Evolutionary conservation across 768 basidiomycete genomes (phyloP), one percentile per base, ranked within the genome.

Genomic region (Coprinellus micaceus): DNA sequence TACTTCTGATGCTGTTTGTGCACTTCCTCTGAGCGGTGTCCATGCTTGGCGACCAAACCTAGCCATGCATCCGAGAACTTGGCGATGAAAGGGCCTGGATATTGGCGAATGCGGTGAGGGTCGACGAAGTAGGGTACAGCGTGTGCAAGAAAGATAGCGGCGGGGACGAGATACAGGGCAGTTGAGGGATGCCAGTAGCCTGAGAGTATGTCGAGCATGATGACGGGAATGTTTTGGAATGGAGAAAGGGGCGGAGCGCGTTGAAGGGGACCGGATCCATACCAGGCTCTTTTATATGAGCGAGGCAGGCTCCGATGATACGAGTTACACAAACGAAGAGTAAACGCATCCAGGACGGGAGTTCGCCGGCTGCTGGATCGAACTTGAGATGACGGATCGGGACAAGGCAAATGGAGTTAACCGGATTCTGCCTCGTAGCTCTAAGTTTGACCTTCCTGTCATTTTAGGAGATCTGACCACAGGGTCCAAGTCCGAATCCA

Each of bases 11-110:
- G 92, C 63, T 88, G 69, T 51, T 80, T 66, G 63, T 95, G 90
- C 3, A 95, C 83, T 12, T 77, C 69, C 62, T 91, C 85, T 9
- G 85, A 89, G 44, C 91, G 82, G 60, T 89, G 86, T 1, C 91
- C 91, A n/a, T 77, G 70, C 44, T 83, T 83, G 30, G 78, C 72
- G 30, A 83, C 74, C 62, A 75, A 80, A 37, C 84, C 88, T 17
- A 94, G 72, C 90, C 91, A 94, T 2, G 79, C 58, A 65, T 89
- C 85, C 10, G 86, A 81, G 64, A 91, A 83, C 63, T 78, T 83
- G 36, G 91, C 91, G 7, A 86, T 64, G 54, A 81, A 76, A 0
- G 90, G 90, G 0, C 88, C 90, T n/a, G 85, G 85, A 58, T 82
- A 80, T 25, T 67, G 66, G 33, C 85, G 81, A 36, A 90, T 79